A percentile compares a stretch with the other conserved stretches of the same genome.
Evolutionary conservation across 2,329 filamentous ascomycete genomes (phyloP).

Genomic region (Fusarium buxicola): DNA sequence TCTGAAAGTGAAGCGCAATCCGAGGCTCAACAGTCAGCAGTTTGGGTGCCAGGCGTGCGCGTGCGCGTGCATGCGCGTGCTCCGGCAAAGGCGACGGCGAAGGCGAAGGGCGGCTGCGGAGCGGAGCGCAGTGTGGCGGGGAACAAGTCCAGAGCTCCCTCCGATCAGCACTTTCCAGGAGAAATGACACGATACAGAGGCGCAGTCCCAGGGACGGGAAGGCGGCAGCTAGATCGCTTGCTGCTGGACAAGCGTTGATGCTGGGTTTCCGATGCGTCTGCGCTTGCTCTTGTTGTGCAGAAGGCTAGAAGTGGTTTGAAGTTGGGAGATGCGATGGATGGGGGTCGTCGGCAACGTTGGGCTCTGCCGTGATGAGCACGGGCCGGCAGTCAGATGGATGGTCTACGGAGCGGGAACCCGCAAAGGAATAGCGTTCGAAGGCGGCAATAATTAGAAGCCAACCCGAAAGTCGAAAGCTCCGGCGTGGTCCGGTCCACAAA

Average conservation of each 20-base stretch:
- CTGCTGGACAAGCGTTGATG: constrained; percentile 2
- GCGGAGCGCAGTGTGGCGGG: constrained; percentile 24
- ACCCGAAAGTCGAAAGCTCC: constrained; percentile 9
- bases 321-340: constrained; percentile 11
- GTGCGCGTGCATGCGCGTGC: constrained; percentile 19
- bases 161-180: constrained; percentile 22
- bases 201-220: constrained; percentile 16
- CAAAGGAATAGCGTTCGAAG: constrained; percentile 18
- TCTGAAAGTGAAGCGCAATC: constrained; percentile 23
- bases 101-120: constrained; percentile 33
- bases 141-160: constrained; percentile 28
- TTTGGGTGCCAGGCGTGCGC: constrained; percentile 2
- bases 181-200: constrained; percentile 18
- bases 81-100: constrained; percentile 38
- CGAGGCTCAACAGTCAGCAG: constrained; percentile 8
- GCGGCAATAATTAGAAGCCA: constrained; percentile 30
- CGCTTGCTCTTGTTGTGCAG: constrained; percentile 23
- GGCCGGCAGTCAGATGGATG: constrained; percentile 9
- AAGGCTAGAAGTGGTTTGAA: constrained; percentile 26
- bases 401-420: constrained; percentile 4
- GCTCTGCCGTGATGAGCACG: constrained; percentile 13
- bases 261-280: constrained; percentile 7
- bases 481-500: background rate
- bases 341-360: constrained; percentile 4
- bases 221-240: constrained; percentile 7